These are phyloP conservation scores for Jaapia argillacea DNA, from an alignment of 768 basidiomycete genomes.

Conservation along the genomic window DNA sequence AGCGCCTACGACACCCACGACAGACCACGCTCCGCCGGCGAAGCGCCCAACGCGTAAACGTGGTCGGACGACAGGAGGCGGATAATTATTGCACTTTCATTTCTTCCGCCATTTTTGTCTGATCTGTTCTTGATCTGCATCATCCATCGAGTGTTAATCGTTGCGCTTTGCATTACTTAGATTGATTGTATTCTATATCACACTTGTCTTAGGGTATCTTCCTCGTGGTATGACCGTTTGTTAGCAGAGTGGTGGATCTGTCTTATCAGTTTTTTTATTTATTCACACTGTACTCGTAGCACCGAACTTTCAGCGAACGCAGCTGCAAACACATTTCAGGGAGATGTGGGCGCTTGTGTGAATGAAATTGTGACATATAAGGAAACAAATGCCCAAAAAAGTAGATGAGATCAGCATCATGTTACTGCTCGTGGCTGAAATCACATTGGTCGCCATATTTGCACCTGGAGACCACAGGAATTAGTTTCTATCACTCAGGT, in stretches of 20 bases:
- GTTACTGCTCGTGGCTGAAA: slow-evolving; percentile 57
- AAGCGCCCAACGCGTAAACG: slow-evolving; percentile 48
- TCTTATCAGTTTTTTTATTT: slow-evolving; percentile 7
- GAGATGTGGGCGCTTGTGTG: background rate
- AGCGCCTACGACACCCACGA: background rate
- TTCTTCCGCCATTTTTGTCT: slow-evolving; percentile 14
- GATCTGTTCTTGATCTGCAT: slow-evolving; percentile 16
- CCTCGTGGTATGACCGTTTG: background rate
- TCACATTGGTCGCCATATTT: slow-evolving; percentile 84
- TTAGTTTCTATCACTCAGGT: slow-evolving; percentile 27
- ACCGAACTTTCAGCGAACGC: background rate
- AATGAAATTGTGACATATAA: background rate
- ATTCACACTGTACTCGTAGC: background rate
- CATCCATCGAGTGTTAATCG: slow-evolving; percentile 15
- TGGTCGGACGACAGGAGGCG: slow-evolving; percentile 38
- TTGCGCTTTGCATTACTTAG: slow-evolving; percentile 19
- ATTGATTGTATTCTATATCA: slow-evolving; percentile 18
- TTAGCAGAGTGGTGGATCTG: slow-evolving; percentile 8
- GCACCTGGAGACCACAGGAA: slow-evolving; percentile 59
- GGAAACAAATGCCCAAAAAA: background rate
- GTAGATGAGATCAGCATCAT: slow-evolving; percentile 11
- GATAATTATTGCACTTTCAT: slow-evolving; percentile 17
- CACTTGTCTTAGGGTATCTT: background rate
- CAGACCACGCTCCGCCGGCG: slow-evolving; percentile 32
- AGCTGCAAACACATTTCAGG: background rate